A percentile compares a stretch with the other conserved stretches of the same genome.
phyloP scores from a whole-genome alignment of 2,329 filamentous ascomycete genomes.

The Fusarium sp. region DNA sequence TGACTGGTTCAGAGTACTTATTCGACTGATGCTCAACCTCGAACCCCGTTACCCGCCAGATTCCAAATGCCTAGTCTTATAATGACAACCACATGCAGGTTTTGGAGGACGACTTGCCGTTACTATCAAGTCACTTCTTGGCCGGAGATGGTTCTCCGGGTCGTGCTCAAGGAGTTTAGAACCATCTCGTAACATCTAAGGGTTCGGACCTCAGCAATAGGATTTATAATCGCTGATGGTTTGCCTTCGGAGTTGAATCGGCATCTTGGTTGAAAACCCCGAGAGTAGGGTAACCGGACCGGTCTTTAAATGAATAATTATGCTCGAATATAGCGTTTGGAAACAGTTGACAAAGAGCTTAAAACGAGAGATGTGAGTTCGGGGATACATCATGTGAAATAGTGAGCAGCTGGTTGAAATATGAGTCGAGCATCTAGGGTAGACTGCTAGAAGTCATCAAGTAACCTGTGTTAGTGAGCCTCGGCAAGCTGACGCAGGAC shows the following conservation, averaged over 20 bases:
- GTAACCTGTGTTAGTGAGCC: slow-evolving; percentile 24
- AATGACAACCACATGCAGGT: background rate
- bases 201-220: background rate
- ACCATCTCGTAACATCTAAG: background rate
- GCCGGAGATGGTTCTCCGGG: background rate
- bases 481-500: slow-evolving; percentile 2
- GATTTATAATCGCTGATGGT: background rate
- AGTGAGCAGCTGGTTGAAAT: background rate
- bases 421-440: slow-evolving; percentile 27
- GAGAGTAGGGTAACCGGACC: background rate
- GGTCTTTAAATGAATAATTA: background rate
- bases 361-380: background rate
- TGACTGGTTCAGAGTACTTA: background rate
- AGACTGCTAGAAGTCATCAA: slow-evolving; percentile 9
- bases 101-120: background rate
- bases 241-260: background rate
- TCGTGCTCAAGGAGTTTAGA: background rate
- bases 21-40: background rate
- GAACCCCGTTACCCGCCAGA: background rate
- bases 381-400: background rate
- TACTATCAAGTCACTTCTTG: background rate
- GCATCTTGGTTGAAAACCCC: background rate
- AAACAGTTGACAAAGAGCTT: background rate
- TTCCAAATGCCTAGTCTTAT: background rate
- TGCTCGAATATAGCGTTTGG: no score